Evolutionary conservation across 257 asterid genomes (phyloP), one percentile per base, ranked within the genome.

Genomic region (Capsicum chinense): DNA sequence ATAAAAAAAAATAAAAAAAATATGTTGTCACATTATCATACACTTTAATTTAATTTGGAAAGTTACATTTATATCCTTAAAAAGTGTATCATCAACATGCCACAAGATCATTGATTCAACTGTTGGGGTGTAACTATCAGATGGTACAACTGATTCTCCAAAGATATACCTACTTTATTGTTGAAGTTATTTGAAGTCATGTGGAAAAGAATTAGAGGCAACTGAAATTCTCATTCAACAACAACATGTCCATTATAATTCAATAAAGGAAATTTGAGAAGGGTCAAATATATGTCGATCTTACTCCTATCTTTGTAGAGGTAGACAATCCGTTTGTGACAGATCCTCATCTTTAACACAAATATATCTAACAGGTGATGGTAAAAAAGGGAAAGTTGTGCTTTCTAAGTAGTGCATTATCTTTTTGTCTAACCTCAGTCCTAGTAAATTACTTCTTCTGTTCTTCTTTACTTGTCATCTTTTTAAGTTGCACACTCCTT

Each of bases 111-210:
- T 66, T 66, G 48, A 66, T 66, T 66, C 73, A 66, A 12, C 73
- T 33, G 73, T 35, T 33, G 73, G n/a, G 73, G 73, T 66, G 73
- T 66, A 35, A 66, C 13, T 66, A 66, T 66, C 73, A 66, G 73
- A 66, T 33, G 48, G 11, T 66, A 66, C 19, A 66, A 66, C 19
- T 66, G 73, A 66, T 66, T 7, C n/a, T 35, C n/a, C 48, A 13
- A 66, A 33, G n/a, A 66, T 66, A 16, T 10, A 6, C 73, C 15
- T 57, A 57, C 21, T 57, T 57, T 57, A 14, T 14, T 14, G 67
- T 21, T 6, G 67, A 60, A 60, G 9, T 2, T 5, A 57, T 57
- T 57, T 57, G 62, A 57, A 14, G 67, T 12, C 48, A 33, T 9
- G 73, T 66, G 73, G 73, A 26, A 3, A 33, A 66, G 9, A 66